A percentile compares a stretch with the other conserved stretches of the same genome.
phyloP scores from a whole-genome alignment of 2,329 filamentous ascomycete species.

The Periconia digitata region DNA sequence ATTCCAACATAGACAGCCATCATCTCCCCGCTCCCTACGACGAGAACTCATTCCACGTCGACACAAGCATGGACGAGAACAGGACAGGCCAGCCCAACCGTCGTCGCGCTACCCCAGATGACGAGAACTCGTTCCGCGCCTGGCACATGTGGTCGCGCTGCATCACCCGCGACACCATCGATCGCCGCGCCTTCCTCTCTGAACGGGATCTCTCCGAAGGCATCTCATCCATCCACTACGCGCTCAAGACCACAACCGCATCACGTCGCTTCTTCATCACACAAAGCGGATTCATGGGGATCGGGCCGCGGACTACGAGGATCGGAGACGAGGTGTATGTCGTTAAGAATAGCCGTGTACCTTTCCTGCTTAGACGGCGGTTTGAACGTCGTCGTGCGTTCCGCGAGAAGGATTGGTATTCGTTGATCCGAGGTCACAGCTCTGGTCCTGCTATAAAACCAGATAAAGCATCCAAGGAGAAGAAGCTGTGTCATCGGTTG shows the following conservation, averaged over 20 bases:
- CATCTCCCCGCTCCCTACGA: no score
- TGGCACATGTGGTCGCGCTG: constrained; percentile 25
- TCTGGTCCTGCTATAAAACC: background rate
- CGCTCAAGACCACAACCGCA: constrained; percentile 18
- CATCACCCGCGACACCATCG: constrained; percentile 20
- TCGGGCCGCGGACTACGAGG: constrained; percentile 15
- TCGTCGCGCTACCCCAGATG: constrained; percentile 12
- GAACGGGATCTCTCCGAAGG: constrained; percentile 19
- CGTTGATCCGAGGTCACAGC: background rate
- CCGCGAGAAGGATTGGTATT: background rate
- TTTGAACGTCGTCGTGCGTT: constrained; percentile 2
- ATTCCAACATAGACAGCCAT: no score
- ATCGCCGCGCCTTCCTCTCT: constrained; percentile 14
- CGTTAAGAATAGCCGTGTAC: constrained; percentile 16
- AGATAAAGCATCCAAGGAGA: background rate
- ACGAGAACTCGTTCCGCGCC: constrained; percentile 14
- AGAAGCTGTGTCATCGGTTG: constrained; percentile 7
- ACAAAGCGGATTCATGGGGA: constrained; percentile 19
- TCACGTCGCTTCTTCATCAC: constrained; percentile 23
- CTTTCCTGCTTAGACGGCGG: constrained; percentile 20
- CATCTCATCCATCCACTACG: constrained; percentile 18
- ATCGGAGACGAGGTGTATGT: constrained; percentile 17
- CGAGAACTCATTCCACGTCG: no score
- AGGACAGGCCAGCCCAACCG: no score
- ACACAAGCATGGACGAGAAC: no score